A percentile compares a stretch with the other conserved stretches of the same genome.
Evolutionary conservation across 1,139 yeast genomes (phyloP).

Genomic region (Kodamaea derodonti): DNA sequence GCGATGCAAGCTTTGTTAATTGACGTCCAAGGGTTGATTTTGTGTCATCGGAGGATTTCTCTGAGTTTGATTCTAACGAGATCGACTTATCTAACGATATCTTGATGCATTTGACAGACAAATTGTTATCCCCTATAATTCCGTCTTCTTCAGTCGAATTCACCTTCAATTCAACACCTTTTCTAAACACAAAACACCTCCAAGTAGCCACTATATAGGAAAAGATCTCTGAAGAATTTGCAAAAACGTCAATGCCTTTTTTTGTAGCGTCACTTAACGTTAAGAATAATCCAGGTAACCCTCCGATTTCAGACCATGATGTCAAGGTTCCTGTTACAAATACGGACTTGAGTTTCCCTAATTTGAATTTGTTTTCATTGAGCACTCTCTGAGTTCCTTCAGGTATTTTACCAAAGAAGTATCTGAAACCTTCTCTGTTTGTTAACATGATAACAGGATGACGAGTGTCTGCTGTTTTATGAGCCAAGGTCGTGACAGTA

Average conservation of each 20-base stretch:
- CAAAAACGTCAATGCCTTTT: slow-evolving; percentile 37
- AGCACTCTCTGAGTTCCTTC: slow-evolving; percentile 83
- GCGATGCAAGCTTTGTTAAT: slow-evolving; percentile 31
- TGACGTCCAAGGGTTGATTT: slow-evolving; percentile 10
- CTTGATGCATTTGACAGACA: slow-evolving; percentile 52
- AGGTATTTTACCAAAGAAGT: slow-evolving; percentile 74
- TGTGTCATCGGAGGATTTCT: background rate
- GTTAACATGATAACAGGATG: slow-evolving; percentile 58
- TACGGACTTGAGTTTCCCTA: slow-evolving; percentile 57
- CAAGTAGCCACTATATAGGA: slow-evolving; percentile 68
- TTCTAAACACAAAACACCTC: slow-evolving; percentile 86
- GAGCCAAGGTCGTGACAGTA: slow-evolving; percentile 43
- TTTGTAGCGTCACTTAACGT: slow-evolving; percentile 83
- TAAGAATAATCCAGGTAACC: slow-evolving; percentile 83
- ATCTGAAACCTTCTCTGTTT: slow-evolving; percentile 51
- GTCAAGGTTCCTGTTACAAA: slow-evolving; percentile 71
- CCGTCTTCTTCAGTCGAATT: slow-evolving; percentile 31
- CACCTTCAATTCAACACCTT: slow-evolving; percentile 59
- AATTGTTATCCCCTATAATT: slow-evolving; percentile 46
- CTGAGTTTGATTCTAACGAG: slow-evolving; percentile 1
- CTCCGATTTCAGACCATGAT: slow-evolving; percentile 74
- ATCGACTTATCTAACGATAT: slow-evolving; percentile 21
- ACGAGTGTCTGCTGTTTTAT: slow-evolving; percentile 56
- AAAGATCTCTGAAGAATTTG: slow-evolving; percentile 36
- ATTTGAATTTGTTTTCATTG: slow-evolving; percentile 49